phyloP scores from a whole-genome alignment of 2,329 filamentous ascomycete genomes.

The Zymoseptoria ardabiliae region DNA sequence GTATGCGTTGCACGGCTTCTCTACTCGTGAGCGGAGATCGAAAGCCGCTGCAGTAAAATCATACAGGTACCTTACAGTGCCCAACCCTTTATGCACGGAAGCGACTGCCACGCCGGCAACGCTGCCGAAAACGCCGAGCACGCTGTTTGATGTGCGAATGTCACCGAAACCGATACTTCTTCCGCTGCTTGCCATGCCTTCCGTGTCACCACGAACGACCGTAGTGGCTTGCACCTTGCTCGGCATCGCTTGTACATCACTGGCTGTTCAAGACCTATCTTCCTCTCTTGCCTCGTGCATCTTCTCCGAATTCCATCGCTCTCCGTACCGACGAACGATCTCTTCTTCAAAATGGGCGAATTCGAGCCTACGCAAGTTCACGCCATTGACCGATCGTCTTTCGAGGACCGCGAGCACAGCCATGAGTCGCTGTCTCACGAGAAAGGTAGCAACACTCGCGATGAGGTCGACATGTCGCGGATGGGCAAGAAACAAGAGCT shows the following conservation, averaged over 20 bases:
- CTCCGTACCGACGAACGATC: neutral
- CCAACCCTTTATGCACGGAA: slow-evolving; percentile 1
- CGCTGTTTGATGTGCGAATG: slow-evolving; percentile 5
- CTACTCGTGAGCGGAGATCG: neutral
- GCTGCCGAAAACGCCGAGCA: neutral
- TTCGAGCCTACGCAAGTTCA: slow-evolving; percentile 13
- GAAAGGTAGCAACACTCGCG: slow-evolving; percentile 27
- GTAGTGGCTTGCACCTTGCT: slow-evolving; percentile 8
- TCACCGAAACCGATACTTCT: neutral
- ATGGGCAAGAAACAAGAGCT: slow-evolving; percentile 47
- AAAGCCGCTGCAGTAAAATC: neutral
- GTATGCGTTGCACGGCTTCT: neutral
- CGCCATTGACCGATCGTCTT: slow-evolving; percentile 19
- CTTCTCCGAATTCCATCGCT: slow-evolving; percentile 3
- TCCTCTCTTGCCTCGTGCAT: slow-evolving; percentile 6
- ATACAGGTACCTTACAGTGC: neutral
- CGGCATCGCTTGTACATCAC: slow-evolving; percentile 2
- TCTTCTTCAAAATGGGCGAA: slow-evolving; percentile 7
- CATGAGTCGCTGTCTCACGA: slow-evolving; percentile 14
- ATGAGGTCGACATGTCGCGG: slow-evolving; percentile 41
- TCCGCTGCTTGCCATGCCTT: slow-evolving; percentile 5
- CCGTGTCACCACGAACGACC: slow-evolving; percentile 2
- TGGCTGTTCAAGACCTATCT: slow-evolving; percentile 7
- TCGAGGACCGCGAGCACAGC: slow-evolving; percentile 14
- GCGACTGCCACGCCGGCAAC: slow-evolving; percentile 2